Conservation (phyloP, 2,329 filamentous ascomycete species). For the Clarireedia monteithiana region DNA sequence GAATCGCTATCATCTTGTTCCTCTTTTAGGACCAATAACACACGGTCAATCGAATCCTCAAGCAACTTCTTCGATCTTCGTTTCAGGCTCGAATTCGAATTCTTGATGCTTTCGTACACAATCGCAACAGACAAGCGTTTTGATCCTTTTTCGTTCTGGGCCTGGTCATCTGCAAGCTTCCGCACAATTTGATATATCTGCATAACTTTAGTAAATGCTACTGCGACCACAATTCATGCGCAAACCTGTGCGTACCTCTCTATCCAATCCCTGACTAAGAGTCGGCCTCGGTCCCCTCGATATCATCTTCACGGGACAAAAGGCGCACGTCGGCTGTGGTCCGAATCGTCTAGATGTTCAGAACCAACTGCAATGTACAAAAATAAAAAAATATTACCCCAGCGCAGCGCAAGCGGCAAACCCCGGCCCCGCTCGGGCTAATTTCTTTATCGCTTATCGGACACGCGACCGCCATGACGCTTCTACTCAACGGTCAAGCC, state of each 20-base stretch:
- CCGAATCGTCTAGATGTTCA: neutral
- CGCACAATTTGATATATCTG: constrained; percentile 70
- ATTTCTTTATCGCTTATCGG: constrained; percentile 10
- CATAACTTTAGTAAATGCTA: constrained; percentile 8
- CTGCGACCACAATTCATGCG: neutral
- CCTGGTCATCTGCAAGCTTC: constrained; percentile 64
- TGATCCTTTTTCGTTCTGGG: constrained; percentile 38
- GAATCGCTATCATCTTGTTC: constrained; percentile 38
- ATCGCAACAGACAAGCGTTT: constrained; percentile 48
- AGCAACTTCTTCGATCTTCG: constrained; percentile 73
- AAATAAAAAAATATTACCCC: neutral
- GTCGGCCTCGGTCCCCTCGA: constrained; percentile 36
- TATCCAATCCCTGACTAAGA: constrained; percentile 51
- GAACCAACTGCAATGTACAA: neutral
- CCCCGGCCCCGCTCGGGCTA: neutral
- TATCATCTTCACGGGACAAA: constrained; percentile 18
- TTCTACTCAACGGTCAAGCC: neutral
- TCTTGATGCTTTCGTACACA: constrained; percentile 74
- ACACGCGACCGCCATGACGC: constrained; percentile 8
- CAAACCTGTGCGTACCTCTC: constrained; percentile 44
- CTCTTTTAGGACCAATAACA: constrained; percentile 62
- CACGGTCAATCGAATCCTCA: constrained; percentile 79
- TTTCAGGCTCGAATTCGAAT: constrained; percentile 80
- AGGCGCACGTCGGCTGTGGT: neutral
- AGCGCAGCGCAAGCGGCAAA: neutral